Percentiles rank a stretch among this genome's conserved stretches.
Conservation (phyloP, 495 filamentous ascomycete genomes). For the Penicillium arizonense region DNA sequence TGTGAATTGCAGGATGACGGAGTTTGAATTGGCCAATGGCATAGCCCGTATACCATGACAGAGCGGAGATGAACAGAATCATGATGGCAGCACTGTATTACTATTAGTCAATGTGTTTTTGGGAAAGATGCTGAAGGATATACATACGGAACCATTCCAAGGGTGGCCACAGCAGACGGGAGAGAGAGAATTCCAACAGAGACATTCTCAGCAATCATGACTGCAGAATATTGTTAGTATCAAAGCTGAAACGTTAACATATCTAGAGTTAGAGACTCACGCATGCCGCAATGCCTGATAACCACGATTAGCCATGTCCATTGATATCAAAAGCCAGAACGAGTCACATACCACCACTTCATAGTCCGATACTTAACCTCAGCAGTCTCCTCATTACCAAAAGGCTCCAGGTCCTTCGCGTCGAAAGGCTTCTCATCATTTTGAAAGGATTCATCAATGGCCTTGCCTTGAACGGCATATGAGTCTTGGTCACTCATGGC, state of each 20-base stretch:
- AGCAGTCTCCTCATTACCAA: constrained; percentile 40
- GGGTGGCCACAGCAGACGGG: constrained; percentile 59
- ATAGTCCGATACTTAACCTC: constrained; percentile 46
- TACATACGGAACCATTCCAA: constrained; percentile 56
- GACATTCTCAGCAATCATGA: constrained; percentile 68
- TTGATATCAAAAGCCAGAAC: not conserved
- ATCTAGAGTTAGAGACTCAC: constrained; percentile 17
- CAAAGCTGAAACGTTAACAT: not conserved
- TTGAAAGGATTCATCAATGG: constrained; percentile 10
- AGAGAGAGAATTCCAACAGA: constrained; percentile 64
- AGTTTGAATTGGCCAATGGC: constrained; percentile 37
- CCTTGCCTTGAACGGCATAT: constrained; percentile 9
- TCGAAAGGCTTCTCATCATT: constrained; percentile 20
- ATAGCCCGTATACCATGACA: constrained; percentile 55
- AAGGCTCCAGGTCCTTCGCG: constrained; percentile 31
- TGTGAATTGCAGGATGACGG: constrained; percentile 51
- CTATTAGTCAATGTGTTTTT: not conserved
- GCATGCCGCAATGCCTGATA: constrained; percentile 34
- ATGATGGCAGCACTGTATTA: constrained; percentile 44
- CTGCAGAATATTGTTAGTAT: constrained; percentile 14
- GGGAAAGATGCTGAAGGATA: not conserved
- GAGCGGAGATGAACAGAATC: constrained; percentile 58
- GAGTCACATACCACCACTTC: constrained; percentile 40
- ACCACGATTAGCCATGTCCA: constrained; percentile 9
- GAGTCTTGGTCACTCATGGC: constrained; percentile 22